Base-by-base conservation (phyloP, 805 yeast genomes). In the Wickerhamiella galacta region DNA sequence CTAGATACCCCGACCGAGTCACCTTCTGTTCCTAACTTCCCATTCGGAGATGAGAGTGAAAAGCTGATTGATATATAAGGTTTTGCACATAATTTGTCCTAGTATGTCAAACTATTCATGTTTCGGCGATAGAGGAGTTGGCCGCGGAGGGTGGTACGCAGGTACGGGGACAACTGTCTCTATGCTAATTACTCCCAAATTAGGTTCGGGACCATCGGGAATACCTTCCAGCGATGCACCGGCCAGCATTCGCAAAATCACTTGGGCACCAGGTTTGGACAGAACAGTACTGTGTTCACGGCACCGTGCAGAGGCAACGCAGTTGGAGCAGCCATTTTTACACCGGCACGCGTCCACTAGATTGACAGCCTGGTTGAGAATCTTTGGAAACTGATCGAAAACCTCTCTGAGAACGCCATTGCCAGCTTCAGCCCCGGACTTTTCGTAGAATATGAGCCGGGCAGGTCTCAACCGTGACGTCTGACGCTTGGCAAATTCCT, bases 271-370 rank as follows among this genome's bases (percentile, higher is more conserved):
- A 9, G 78, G 75, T 46, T 87, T 90, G 0, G 95, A 82, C 40
- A 87, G 57, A 5, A 90, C 96, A 34, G 76, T 57, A 47, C 76
- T 72, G 42, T 68, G 67, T 53, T 90, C 98, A 35, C 72, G 70
- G 55, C 98, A 90, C 33, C 68, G 70, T 0, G 79, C 58, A 1
- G 80, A 76, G 2, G 90, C 79, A n/a, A 83, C 76, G 58, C 98
- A 90, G 29, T 71, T 68, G 0, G 92, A 92, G 47, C 87, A 77
- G 0, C 87, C 87, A 46, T 55, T 52, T 3, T 52, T 58, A 29
- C 73, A 73, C 1, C 63, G 62, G 51, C 99, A 90, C 11, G 60
- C 63, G 19, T 63, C 60, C 0, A 85, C 59, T 25, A 77, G 61
- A 2, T 61, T 58, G 32, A 71, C 55, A 0, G 93, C 75, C 6